phyloP scores from a whole-genome alignment of 2,329 filamentous ascomycete species.

The Dryadomyces quercivorus region DNA sequence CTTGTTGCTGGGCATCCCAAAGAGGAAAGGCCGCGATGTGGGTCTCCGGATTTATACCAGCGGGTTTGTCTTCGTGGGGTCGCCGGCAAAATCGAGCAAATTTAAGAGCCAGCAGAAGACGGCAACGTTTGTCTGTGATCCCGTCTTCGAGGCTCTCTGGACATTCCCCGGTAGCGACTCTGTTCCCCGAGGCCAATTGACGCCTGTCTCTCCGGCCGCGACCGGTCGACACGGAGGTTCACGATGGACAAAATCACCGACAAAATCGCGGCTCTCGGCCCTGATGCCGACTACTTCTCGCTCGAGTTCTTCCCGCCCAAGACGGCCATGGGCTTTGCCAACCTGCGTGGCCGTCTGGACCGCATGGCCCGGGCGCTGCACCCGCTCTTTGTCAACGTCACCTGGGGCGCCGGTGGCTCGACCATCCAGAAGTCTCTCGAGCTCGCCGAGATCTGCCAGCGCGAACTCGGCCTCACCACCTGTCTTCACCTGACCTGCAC shows the following conservation, averaged over 20 bases:
- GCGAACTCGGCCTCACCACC: constrained; percentile 82
- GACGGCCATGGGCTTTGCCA: constrained; percentile 69
- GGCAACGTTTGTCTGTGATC: no score
- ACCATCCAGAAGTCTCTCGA: constrained; percentile 86
- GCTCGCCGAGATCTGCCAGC: constrained; percentile 87
- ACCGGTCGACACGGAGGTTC: no score
- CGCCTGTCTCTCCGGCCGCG: no score
- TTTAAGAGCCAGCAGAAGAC: no score
- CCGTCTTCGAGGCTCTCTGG: no score
- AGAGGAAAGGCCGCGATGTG: no score
- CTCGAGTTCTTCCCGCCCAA: constrained; percentile 99
- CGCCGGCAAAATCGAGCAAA: no score
- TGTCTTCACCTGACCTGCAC: constrained; percentile 95
- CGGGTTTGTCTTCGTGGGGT: no score
- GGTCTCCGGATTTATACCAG: no score
- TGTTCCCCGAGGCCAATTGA: no score
- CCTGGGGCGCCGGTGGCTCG: constrained; percentile 92
- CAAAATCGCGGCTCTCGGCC: constrained; percentile 83
- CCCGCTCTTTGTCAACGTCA: constrained; percentile 92
- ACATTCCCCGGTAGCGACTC: background rate
- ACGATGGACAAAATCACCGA: constrained; percentile 80
- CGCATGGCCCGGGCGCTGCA: constrained; percentile 88
- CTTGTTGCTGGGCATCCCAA: no score
- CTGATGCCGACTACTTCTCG: constrained; percentile 77
- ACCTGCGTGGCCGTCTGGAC: constrained; percentile 82